Percentiles rank a stretch among this genome's conserved stretches.
Evolutionary conservation across 2,329 filamentous ascomycete genomes (phyloP).

Genomic region (Neofusicoccum kwambonambiense): DNA sequence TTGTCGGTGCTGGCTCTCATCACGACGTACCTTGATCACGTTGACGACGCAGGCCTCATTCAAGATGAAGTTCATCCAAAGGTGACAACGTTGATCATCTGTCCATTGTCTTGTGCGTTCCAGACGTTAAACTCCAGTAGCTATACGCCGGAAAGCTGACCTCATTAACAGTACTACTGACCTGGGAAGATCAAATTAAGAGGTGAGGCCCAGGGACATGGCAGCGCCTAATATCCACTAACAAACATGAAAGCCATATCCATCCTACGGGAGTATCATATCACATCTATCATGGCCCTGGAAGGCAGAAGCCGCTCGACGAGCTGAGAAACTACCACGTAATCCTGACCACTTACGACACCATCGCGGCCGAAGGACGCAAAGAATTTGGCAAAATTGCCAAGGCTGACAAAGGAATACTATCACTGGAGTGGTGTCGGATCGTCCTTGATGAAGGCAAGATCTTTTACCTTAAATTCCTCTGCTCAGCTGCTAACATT

Average conservation of each 20-base stretch:
- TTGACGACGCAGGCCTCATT: no score
- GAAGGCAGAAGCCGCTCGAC: no score
- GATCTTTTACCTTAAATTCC: no score
- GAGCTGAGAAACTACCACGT: no score
- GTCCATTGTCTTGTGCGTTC: conserved; percentile 28
- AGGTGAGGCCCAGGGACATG: conserved; percentile 4
- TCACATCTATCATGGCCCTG: no score
- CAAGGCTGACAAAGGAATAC: no score
- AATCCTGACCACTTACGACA: neutral
- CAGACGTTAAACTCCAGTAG: no score
- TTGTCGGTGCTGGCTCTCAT: conserved; percentile 19
- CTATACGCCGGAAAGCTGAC: neutral
- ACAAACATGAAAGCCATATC: neutral
- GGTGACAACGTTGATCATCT: conserved; percentile 25
- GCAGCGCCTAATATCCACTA: neutral
- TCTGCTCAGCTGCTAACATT: neutral
- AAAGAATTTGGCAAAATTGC: neutral
- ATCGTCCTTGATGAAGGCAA: conserved; percentile 5
- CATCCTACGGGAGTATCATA: neutral
- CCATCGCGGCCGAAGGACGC: neutral
- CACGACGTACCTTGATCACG: neutral
- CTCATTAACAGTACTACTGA: conserved; percentile 21
- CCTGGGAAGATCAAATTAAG: conserved; percentile 31
- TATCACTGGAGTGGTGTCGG: neutral
- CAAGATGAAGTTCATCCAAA: neutral